phyloP scores from a whole-genome alignment of 2,329 filamentous ascomycete species.

The Colletotrichum gloeosporioides region DNA sequence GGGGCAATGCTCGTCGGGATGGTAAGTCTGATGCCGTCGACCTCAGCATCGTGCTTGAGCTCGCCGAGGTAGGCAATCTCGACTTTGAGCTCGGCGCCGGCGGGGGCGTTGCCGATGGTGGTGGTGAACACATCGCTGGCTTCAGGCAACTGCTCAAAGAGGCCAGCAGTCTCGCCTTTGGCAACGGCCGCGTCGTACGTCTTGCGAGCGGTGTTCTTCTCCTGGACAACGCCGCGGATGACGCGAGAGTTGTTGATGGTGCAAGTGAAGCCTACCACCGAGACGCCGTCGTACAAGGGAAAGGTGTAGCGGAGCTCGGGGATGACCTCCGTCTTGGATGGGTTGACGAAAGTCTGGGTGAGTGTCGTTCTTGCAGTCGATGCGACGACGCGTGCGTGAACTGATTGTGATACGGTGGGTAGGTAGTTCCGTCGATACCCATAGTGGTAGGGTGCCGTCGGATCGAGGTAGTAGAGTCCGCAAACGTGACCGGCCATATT shows the following conservation, averaged over 20 bases:
- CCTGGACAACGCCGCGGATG: conserved; percentile 70
- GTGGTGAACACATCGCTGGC: conserved; percentile 72
- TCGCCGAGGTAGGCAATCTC: conserved; percentile 73
- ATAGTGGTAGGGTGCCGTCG: background rate
- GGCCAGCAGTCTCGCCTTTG: conserved; percentile 65
- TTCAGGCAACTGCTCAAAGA: conserved; percentile 66
- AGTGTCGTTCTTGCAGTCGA: conserved; percentile 53
- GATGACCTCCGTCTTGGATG: conserved; percentile 35
- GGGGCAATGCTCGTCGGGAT: conserved; percentile 72
- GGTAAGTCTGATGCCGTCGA: conserved; percentile 72
- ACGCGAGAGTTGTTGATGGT: conserved; percentile 60
- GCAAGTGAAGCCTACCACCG: conserved; percentile 71
- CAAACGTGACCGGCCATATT: conserved; percentile 27
- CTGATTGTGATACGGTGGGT: conserved; percentile 62
- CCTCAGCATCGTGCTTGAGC: conserved; percentile 73
- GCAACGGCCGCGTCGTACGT: conserved; percentile 65
- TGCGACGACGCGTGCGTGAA: conserved; percentile 66
- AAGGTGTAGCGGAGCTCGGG: conserved; percentile 69
- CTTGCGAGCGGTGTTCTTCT: conserved; percentile 64
- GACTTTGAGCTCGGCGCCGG: conserved; percentile 60
- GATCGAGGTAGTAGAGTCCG: conserved; percentile 38
- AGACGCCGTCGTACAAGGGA: conserved; percentile 75
- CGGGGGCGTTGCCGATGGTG: conserved; percentile 70
- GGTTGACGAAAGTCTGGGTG: conserved; percentile 67
- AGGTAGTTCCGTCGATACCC: conserved; percentile 46